Base-by-base conservation (phyloP, 257 asterid species). In the Solanum rostratum region DNA sequence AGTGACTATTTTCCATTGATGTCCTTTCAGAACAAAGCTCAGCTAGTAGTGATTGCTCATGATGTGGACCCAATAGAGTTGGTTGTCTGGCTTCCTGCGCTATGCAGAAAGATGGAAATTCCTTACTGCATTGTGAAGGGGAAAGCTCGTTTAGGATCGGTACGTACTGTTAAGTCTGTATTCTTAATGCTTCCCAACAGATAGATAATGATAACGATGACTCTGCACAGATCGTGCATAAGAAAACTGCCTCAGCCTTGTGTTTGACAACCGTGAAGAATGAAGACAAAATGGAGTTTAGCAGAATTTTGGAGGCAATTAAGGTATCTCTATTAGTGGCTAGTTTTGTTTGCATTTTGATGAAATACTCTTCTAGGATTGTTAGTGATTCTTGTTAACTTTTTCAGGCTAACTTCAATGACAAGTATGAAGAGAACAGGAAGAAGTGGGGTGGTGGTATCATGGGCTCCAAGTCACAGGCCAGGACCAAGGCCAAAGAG, bases 381-480 rank as follows among this genome's bases (percentile, higher is more conserved):
- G 24, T n/a, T 37, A 45, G 2, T 71, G 59, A 66, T 7, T 5
- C 3, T 53, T 27, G 2, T 14, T 54, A 83, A 4, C 37, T 69
- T 15, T 82, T 15, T 65, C 88, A 90, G 92, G 91, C 92, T 22
- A 88, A 90, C 86, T 90, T 90, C 87, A 90, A 88, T 5, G 92
- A 88, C 19, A 90, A 90, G n/a, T 88, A 46, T 16, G 92, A 90
- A 29, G 90, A 88, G 80, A 70, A 89, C 66, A 79, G 90, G 62
- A 90, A 82, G 81, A 90, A 90, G 83, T 90, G 92, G 91, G 92
- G 92, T 5, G 92, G 92, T 7, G 92, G 92, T 10, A 63, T 88
- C 83, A 90, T 90, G 92, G 91, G 89, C 13, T 85, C 91, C 0
- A 90, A 90, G 83, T 90, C 92, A 5, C 92, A 90, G 76, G 92